phyloP scores from a whole-genome alignment of 2,329 filamentous ascomycete species.

The Fusarium udum region DNA sequence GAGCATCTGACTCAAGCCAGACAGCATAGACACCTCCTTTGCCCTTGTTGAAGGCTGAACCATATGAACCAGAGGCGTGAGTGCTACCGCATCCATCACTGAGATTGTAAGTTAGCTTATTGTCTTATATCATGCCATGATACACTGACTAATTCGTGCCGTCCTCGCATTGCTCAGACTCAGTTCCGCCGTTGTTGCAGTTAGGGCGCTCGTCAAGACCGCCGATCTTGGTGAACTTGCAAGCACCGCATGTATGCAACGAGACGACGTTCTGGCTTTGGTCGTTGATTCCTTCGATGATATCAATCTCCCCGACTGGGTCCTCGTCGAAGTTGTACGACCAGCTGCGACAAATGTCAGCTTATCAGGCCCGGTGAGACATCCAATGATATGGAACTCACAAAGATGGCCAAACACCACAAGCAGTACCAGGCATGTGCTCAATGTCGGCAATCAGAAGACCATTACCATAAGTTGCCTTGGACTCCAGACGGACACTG shows the following conservation, averaged over 20 bases:
- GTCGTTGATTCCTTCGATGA: conserved; percentile 76
- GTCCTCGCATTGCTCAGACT: conserved; percentile 29
- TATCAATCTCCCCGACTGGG: conserved; percentile 72
- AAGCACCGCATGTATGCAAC: conserved; percentile 67
- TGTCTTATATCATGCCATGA: accelerated
- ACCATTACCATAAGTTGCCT: conserved; percentile 67
- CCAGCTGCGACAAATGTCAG: not conserved
- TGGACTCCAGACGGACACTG: conserved; percentile 73
- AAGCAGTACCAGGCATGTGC: conserved; percentile 32
- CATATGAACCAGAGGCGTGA: conserved; percentile 2
- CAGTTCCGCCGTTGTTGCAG: conserved; percentile 58
- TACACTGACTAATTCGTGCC: conserved; percentile 16
- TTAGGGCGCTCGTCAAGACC: conserved; percentile 48
- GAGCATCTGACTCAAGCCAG: conserved; percentile 73
- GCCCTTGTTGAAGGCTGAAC: conserved; percentile 35
- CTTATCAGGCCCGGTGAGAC: accelerated
- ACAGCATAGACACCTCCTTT: conserved; percentile 74
- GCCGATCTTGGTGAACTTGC: conserved; percentile 56
- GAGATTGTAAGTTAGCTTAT: not conserved
- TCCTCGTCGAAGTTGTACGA: conserved; percentile 24
- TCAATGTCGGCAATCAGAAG: conserved; percentile 65
- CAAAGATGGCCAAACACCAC: conserved; percentile 36
- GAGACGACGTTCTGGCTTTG: conserved; percentile 66
- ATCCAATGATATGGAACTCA: not conserved
- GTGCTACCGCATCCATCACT: conserved; percentile 16